Conservation (phyloP, 2,329 filamentous ascomycete genomes). For the Aspergillus puulaauensis region DNA sequence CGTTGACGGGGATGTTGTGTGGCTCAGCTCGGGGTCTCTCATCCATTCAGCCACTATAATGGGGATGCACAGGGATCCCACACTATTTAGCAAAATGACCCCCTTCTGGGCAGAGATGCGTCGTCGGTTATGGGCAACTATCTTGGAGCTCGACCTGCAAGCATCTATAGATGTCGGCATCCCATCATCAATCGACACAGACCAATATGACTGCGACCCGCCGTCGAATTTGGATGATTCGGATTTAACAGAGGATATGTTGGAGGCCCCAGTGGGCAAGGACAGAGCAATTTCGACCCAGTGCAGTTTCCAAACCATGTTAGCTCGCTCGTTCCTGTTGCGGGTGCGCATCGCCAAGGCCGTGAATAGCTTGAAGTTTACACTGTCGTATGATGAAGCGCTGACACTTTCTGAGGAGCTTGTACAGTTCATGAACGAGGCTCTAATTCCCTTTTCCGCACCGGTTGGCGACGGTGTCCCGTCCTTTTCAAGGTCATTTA, state of each 20-base stretch:
- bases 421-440: constrained; percentile 22
- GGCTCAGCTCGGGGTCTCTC: constrained; percentile 39
- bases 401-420: constrained; percentile 31
- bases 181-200: constrained; percentile 32
- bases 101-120: constrained; percentile 46
- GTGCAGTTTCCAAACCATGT: constrained; percentile 29
- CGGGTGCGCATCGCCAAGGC: constrained; percentile 31
- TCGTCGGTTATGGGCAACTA: constrained; percentile 46
- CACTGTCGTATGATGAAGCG: constrained; percentile 34
- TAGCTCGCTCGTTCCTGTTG: constrained; percentile 28
- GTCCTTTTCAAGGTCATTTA: constrained; percentile 36
- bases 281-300: constrained; percentile 20
- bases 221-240: constrained; percentile 41
- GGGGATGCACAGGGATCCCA: constrained; percentile 43
- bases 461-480: constrained; percentile 17
- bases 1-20: constrained; percentile 33
- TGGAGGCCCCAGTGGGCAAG: constrained; percentile 20
- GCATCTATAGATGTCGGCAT: constrained; percentile 36
- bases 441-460: constrained; percentile 22
- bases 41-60: constrained; percentile 43
- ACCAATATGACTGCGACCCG: constrained; percentile 37
- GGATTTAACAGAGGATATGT: constrained; percentile 30
- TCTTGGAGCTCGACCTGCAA: constrained; percentile 43
- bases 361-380: constrained; percentile 31
- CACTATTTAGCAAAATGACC: constrained; percentile 33